phyloP scores from a whole-genome alignment of 352 stramenopile genomes.

The Phytophthora colocasiae region DNA sequence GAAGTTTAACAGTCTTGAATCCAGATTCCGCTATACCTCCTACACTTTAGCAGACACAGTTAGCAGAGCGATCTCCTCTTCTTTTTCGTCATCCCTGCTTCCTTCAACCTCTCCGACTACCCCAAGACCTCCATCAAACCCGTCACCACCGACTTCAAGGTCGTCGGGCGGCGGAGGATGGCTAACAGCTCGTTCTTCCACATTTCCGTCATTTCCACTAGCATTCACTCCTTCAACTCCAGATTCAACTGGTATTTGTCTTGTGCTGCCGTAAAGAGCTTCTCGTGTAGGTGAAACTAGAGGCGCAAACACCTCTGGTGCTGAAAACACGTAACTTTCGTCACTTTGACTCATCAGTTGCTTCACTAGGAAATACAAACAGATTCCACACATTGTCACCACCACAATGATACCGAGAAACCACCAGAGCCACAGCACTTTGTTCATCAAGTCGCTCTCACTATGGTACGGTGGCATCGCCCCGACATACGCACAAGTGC shows the following conservation, averaged over 20 bases:
- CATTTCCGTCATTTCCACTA: neutral
- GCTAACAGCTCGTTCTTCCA: neutral
- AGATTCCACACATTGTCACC: constrained; percentile 1
- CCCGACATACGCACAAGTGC: constrained; percentile 28
- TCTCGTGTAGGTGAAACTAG: constrained; percentile 15
- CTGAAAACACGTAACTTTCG: neutral
- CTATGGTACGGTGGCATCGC: constrained; percentile 20
- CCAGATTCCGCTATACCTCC: too few species aligned
- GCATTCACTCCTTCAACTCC: neutral
- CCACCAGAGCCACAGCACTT: constrained; percentile 25
- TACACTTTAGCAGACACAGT: too few species aligned
- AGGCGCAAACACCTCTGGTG: constrained; percentile 5
- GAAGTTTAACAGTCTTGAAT: too few species aligned
- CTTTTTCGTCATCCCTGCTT: too few species aligned
- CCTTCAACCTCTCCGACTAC: too few species aligned
- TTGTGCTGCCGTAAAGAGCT: constrained; percentile 13
- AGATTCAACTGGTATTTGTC: neutral
- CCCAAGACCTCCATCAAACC: too few species aligned
- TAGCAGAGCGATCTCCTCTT: too few species aligned
- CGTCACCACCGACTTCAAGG: constrained; percentile 4
- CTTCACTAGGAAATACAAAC: constrained; percentile 18
- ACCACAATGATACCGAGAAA: constrained; percentile 11
- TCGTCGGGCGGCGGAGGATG: neutral
- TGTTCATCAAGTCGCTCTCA: constrained; percentile 27
- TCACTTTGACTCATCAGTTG: neutral